Evolutionary conservation across 371 early-diverging fungal genomes (phyloP).

Genomic region (Actinomortierella wolfii): DNA sequence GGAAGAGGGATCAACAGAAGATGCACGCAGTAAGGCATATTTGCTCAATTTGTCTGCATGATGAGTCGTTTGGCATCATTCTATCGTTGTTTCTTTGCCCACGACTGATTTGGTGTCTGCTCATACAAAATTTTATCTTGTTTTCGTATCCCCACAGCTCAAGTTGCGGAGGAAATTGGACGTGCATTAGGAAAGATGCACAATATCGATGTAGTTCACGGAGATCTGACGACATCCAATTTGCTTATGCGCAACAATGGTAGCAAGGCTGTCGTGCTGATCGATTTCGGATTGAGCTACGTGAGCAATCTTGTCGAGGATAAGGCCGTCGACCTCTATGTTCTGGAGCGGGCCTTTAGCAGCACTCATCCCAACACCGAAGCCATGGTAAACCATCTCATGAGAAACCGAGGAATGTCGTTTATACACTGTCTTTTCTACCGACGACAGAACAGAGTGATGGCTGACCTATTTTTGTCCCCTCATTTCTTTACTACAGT

Average conservation of each 20-base stretch:
- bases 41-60: constrained; percentile 30
- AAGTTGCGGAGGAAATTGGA: constrained; percentile 69
- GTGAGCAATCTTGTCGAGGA: constrained; percentile 91
- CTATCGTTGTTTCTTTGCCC: too few relatives aligned
- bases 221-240: constrained; percentile 99
- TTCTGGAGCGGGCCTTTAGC: constrained; percentile 93
- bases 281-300: constrained; percentile 98
- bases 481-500: constrained; percentile 51
- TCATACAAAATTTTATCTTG: background rate
- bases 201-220: constrained; percentile 88
- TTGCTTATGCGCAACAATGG: constrained; percentile 73
- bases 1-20: constrained; percentile 39
- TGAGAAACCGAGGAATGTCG: constrained; percentile 1
- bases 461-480: background rate
- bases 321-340: constrained; percentile 99
- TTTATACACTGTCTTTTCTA: too few relatives aligned
- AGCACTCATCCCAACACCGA: constrained; percentile 91
- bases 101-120: background rate
- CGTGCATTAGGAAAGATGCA: constrained; percentile 84
- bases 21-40: constrained; percentile 36
- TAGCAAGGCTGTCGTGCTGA: constrained; percentile 68
- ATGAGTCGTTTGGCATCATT: background rate
- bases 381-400: constrained; percentile 57
- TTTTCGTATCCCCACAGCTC: constrained; percentile 3
- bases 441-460: background rate